Conservation (phyloP, 2,329 filamentous ascomycete genomes). For the Diaporthe sp. region DNA sequence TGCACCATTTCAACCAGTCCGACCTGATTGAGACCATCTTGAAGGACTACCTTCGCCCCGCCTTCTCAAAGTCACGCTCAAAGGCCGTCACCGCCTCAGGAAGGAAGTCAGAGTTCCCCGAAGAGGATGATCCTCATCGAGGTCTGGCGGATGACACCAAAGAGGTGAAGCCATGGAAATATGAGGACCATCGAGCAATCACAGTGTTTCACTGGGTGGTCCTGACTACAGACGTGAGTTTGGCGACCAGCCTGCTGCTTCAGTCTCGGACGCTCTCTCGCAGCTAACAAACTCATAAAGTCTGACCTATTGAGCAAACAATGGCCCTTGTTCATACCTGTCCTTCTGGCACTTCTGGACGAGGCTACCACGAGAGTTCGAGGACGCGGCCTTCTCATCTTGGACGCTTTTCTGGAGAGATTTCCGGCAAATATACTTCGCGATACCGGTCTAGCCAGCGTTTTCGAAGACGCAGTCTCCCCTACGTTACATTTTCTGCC, state of each 20-base stretch:
- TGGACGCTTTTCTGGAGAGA: conserved; percentile 67
- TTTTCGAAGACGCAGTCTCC: conserved; percentile 78
- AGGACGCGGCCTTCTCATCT: conserved; percentile 66
- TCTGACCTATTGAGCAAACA: conserved; percentile 61
- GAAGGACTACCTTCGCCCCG: conserved; percentile 72
- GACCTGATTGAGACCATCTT: conserved; percentile 72
- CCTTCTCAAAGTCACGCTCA: conserved; percentile 73
- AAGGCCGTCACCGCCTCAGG: conserved; percentile 68
- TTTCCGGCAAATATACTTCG: conserved; percentile 67
- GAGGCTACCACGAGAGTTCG: conserved; percentile 69
- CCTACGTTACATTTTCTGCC: conserved; percentile 84
- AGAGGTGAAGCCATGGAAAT: conserved; percentile 73
- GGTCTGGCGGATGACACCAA: conserved; percentile 55
- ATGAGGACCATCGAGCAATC: conserved; percentile 62
- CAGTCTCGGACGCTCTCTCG: background rate
- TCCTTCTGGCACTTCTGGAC: conserved; percentile 77
- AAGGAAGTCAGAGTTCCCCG: conserved; percentile 63
- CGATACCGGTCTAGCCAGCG: conserved; percentile 73
- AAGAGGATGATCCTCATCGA: conserved; percentile 53
- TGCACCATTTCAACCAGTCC: conserved; percentile 35
- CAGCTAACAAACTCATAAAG: conserved; percentile 48
- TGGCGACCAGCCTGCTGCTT: conserved; percentile 31
- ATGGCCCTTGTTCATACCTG: conserved; percentile 79
- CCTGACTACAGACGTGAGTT: conserved; percentile 61
- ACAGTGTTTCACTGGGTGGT: conserved; percentile 75